phyloP scores from a whole-genome alignment of 2,329 filamentous ascomycete species.

The Chrysoporthe deuterocubensis region DNA sequence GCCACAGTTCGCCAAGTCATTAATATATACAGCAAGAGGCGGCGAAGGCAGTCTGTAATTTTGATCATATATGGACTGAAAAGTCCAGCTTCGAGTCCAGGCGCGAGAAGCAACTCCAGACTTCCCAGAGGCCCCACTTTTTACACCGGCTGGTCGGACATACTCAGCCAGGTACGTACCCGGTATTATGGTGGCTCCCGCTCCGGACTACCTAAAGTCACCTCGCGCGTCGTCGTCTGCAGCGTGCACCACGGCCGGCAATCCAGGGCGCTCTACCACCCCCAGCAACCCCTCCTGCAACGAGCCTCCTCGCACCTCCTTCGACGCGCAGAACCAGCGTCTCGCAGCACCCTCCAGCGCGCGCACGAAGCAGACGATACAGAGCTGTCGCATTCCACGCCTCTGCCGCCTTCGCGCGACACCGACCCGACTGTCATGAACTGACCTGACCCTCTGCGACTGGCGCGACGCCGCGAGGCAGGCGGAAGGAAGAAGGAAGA shows the following conservation, averaged over 20 bases:
- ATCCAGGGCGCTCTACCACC: not conserved
- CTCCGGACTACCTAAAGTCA: not conserved
- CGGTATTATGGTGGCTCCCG: no score
- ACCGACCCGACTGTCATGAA: conserved; percentile 23
- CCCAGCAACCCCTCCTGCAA: not conserved
- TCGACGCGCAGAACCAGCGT: not conserved
- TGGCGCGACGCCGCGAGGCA: conserved; percentile 26
- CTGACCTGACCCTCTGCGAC: conserved; percentile 20
- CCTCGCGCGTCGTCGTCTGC: not conserved
- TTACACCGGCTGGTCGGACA: no score
- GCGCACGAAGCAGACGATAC: not conserved
- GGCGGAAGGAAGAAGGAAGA: conserved; percentile 7
- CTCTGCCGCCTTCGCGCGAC: not conserved
- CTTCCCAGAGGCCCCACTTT: no score
- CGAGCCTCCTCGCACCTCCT: not conserved
- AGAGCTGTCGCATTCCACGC: not conserved
- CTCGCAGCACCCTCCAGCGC: not conserved
- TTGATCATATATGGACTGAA: no score
- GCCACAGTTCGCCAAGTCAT: no score
- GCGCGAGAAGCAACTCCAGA: no score
- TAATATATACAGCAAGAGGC: no score
- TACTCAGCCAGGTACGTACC: no score
- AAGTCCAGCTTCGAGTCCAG: no score
- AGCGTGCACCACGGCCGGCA: not conserved
- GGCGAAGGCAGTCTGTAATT: no score